A percentile compares a stretch with the other conserved stretches of the same genome.
phyloP scores from a whole-genome alignment of 2,329 filamentous ascomycete species.

The Furcasterigmium furcatum region DNA sequence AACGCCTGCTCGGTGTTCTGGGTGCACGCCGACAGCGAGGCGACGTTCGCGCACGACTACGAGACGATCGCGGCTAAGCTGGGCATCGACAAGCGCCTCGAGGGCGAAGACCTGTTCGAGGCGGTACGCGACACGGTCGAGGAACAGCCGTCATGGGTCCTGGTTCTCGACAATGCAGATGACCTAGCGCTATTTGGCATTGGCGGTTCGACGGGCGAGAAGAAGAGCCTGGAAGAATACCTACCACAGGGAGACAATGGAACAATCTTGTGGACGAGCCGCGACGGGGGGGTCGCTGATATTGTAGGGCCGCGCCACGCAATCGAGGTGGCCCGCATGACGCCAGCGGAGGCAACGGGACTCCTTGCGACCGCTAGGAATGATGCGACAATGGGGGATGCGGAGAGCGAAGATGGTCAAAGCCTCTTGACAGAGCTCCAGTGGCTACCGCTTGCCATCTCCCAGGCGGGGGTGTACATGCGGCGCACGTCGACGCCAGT shows the following conservation, averaged over 20 bases:
- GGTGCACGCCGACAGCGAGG: constrained; percentile 28
- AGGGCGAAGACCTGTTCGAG: constrained; percentile 15
- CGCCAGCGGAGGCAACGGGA: too few species aligned
- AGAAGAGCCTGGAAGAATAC: constrained; percentile 8
- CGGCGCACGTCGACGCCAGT: too few species aligned
- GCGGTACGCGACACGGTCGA: constrained; percentile 14
- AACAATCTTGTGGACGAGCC: constrained; percentile 26
- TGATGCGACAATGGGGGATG: too few species aligned
- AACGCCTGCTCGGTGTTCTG: constrained; percentile 28
- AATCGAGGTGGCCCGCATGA: too few species aligned
- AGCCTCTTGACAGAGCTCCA: too few species aligned
- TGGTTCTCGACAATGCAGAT: constrained; percentile 30
- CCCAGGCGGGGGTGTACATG: too few species aligned
- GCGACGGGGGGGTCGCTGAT: constrained; percentile 19
- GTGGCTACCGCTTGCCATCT: too few species aligned
- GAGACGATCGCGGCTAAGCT: constrained; percentile 21
- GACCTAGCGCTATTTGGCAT: constrained; percentile 22
- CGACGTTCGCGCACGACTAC: constrained; percentile 26
- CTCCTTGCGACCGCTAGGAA: too few species aligned
- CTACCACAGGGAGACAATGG: constrained; percentile 20
- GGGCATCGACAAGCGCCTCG: constrained; percentile 13
- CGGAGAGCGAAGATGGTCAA: too few species aligned
- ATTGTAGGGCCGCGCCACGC: constrained; percentile 18
- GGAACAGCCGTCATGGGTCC: constrained; percentile 18
- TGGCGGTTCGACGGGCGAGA: neutral